Conservation (phyloP, 2,329 filamentous ascomycete species). For the Macrophomina phaseolina region DNA sequence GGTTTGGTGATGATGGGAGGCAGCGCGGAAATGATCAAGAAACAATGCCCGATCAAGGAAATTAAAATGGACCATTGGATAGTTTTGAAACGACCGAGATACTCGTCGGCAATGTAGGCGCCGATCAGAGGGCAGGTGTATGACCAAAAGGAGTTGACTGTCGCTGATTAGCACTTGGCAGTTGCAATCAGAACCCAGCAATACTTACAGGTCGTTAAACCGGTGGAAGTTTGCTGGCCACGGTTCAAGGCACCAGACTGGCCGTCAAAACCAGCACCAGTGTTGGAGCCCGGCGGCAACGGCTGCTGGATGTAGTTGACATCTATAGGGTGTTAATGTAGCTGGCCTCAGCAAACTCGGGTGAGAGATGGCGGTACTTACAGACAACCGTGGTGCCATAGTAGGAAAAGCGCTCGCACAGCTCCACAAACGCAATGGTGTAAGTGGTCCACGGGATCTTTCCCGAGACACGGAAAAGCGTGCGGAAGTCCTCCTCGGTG, state of each 20-base stretch:
- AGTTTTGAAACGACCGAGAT: conserved; percentile 67
- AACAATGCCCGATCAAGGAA: conserved; percentile 59
- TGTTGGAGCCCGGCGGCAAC: conserved; percentile 42
- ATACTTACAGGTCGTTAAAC: conserved; percentile 40
- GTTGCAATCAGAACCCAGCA: not conserved
- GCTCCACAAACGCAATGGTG: conserved; percentile 73
- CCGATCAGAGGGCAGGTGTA: conserved; percentile 55
- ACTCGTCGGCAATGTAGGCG: conserved; percentile 63
- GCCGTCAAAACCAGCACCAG: conserved; percentile 37
- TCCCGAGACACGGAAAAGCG: conserved; percentile 68
- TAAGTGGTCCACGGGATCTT: conserved; percentile 70
- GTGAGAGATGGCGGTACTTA: conserved; percentile 42
- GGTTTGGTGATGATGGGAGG: conserved; percentile 53
- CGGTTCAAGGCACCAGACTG: conserved; percentile 44
- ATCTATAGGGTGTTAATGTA: conserved; percentile 34
- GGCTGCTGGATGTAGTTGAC: conserved; percentile 48
- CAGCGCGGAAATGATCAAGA: conserved; percentile 60
- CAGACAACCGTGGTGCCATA: conserved; percentile 74
- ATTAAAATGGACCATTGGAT: conserved; percentile 58
- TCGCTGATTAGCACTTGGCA: conserved; percentile 22
- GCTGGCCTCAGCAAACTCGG: not conserved
- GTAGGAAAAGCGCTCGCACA: conserved; percentile 80
- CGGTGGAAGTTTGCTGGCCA: conserved; percentile 45
- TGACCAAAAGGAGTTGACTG: conserved; percentile 48
- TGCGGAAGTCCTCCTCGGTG: conserved; percentile 66